Conservation (phyloP, 2,329 filamentous ascomycete genomes). For the Monosporascus sp. region DNA sequence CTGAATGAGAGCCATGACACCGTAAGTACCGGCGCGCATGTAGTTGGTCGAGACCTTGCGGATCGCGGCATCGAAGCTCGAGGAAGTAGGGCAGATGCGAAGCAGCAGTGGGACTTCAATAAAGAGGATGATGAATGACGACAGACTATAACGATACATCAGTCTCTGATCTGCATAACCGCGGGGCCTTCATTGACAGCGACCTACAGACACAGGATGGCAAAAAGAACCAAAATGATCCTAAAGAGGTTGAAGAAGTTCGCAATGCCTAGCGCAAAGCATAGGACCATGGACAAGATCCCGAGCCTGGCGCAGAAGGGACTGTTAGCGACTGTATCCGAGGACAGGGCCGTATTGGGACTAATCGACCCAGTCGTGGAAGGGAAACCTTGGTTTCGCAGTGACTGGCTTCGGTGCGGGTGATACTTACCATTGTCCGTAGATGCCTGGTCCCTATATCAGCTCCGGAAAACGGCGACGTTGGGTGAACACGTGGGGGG, state of each 20-base stretch:
- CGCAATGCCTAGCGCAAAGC: conserved; percentile 64
- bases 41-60: conserved; percentile 94
- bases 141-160: conserved; percentile 46
- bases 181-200: background rate
- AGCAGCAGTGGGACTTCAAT: conserved; percentile 90
- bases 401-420: conserved; percentile 1
- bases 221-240: conserved; percentile 45
- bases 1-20: conserved; percentile 73
- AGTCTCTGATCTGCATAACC: conserved; percentile 2
- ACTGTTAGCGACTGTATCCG: conserved; percentile 13
- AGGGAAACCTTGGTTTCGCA: background rate
- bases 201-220: conserved; percentile 50
- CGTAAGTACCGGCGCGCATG: conserved; percentile 88
- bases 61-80: conserved; percentile 82
- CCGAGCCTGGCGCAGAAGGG: conserved; percentile 49
- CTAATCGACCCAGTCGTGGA: background rate
- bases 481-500: conserved; percentile 1
- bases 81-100: conserved; percentile 93
- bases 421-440: conserved; percentile 65
- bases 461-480: conserved; percentile 20
- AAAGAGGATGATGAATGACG: conserved; percentile 71
- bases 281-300: conserved; percentile 66
- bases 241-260: conserved; percentile 57
- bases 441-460: conserved; percentile 56
- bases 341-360: background rate